Base-by-base conservation (phyloP, 345 rosid genomes). In the Lenwebbia sp. region DNA sequence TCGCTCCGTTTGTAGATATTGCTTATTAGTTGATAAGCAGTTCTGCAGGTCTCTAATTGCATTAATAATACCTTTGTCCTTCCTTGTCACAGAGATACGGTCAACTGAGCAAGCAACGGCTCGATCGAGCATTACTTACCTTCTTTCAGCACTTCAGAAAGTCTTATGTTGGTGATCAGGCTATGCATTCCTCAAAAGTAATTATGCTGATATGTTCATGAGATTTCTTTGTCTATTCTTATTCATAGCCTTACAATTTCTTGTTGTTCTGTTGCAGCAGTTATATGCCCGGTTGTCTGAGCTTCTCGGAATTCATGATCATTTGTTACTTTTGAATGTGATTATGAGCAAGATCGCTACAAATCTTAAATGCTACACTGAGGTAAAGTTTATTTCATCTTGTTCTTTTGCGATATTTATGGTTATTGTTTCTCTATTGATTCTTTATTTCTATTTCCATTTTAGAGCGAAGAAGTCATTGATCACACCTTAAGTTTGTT, bases 151-250 rank as follows among this genome's bases (percentile, higher is more conserved):
- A 98, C 93, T 98, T 98, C 85, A 93, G 97, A 52, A 95, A 96
- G 95, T 98, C 99, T 88, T 98, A 98, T 86, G 96, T 98, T 41
- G 99, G 99, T 86, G 99, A 98, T 90, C 99, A 98, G 91, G 99
- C 99, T 9, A 95, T 96, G 92, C 99, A 98, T 90, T 95, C 99
- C 83, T 94, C 99, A 76, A 98, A 98, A 96, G 99, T 98, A 93
- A 89, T 86, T 86, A 82, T 84, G 40, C 85, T 53, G 81, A 41
- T 83, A 52, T 70, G 30, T 37, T 41, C 55, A n/a, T 26, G 33
- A 6, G 47, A 41, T 84, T 83, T 84, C 23, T 26, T 47, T 37
- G 47, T 86, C 60, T 76, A 56, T 56, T 41, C 54, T 84, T 37
- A 30, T 60, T 54, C 78, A 53, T 84, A 37, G 88, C 85, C 55